phyloP scores from a whole-genome alignment of 768 basidiomycete species.

The Suillus bovinus region DNA sequence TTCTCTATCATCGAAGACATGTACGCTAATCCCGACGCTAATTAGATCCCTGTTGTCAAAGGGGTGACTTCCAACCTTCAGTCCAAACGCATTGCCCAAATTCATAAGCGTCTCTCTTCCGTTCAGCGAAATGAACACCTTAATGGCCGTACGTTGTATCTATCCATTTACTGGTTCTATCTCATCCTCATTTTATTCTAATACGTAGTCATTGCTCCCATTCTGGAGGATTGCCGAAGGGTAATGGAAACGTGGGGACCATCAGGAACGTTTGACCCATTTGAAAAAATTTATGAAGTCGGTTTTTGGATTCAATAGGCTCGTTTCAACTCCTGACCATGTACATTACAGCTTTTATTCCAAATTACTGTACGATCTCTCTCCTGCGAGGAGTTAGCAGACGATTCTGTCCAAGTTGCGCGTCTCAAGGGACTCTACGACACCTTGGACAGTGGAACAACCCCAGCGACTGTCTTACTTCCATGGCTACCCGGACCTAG shows the following conservation, averaged over 20 bases:
- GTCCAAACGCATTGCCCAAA: slow-evolving; percentile 57
- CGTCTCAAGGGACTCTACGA: slow-evolving; percentile 69
- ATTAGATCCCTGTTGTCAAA: slow-evolving; percentile 72
- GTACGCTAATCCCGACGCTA: slow-evolving; percentile 19
- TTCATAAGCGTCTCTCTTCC: slow-evolving; percentile 69
- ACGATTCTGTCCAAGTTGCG: slow-evolving; percentile 59
- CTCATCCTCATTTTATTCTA: background rate
- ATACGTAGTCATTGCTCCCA: slow-evolving; percentile 57
- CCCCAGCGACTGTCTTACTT: slow-evolving; percentile 68
- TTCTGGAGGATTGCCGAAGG: slow-evolving; percentile 63
- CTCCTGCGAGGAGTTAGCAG: slow-evolving; percentile 67
- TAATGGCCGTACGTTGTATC: slow-evolving; percentile 50
- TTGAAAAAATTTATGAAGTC: slow-evolving; percentile 69
- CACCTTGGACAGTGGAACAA: slow-evolving; percentile 66
- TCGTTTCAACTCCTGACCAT: slow-evolving; percentile 12
- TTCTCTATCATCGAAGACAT: slow-evolving; percentile 5
- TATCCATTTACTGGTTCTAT: background rate
- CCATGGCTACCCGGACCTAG: slow-evolving; percentile 79
- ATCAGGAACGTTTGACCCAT: slow-evolving; percentile 69
- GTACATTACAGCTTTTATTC: slow-evolving; percentile 56
- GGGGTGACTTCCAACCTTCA: slow-evolving; percentile 75
- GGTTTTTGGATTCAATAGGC: slow-evolving; percentile 21
- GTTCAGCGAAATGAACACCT: slow-evolving; percentile 66
- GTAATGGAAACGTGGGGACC: slow-evolving; percentile 66
- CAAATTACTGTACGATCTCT: slow-evolving; percentile 71